Conservation (phyloP, 345 rosid species). For the Rhizophora mangle region DNA sequence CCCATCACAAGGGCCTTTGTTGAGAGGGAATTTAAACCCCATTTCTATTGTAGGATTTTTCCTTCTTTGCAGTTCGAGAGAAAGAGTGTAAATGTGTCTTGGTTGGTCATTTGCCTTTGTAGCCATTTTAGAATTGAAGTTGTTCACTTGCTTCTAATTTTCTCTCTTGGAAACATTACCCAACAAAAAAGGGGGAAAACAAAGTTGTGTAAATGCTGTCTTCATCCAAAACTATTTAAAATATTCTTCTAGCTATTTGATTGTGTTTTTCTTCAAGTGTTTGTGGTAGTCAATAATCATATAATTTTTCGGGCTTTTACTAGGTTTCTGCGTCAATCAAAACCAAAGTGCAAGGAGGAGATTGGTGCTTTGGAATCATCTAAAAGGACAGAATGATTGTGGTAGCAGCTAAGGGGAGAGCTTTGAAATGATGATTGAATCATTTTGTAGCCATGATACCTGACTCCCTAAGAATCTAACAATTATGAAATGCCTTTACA, state of each 20-base stretch:
- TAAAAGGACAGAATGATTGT: slow-evolving; percentile 15
- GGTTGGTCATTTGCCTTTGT: too few relatives aligned
- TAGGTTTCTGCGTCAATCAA: background rate
- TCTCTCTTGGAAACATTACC: too few relatives aligned
- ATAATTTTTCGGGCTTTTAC: background rate
- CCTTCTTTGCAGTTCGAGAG: too few relatives aligned
- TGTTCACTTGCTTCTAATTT: too few relatives aligned
- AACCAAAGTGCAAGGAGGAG: background rate
- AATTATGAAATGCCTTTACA: too few relatives aligned
- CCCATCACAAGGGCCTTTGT: background rate
- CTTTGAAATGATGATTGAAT: slow-evolving; percentile 17
- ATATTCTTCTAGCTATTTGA: too few relatives aligned
- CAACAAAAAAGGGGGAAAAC: too few relatives aligned
- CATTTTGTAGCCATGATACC: slow-evolving; percentile 8
- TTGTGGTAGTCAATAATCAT: background rate
- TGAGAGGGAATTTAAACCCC: background rate
- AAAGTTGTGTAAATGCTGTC: too few relatives aligned
- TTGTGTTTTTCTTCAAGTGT: background rate
- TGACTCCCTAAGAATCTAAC: background rate
- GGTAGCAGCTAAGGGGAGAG: background rate
- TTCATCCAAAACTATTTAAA: too few relatives aligned
- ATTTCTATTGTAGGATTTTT: background rate
- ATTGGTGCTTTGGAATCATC: background rate
- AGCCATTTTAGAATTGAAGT: too few relatives aligned
- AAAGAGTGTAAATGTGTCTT: too few relatives aligned